Conservation (phyloP, 805 yeast genomes). For the Ogataea glucozyma region DNA sequence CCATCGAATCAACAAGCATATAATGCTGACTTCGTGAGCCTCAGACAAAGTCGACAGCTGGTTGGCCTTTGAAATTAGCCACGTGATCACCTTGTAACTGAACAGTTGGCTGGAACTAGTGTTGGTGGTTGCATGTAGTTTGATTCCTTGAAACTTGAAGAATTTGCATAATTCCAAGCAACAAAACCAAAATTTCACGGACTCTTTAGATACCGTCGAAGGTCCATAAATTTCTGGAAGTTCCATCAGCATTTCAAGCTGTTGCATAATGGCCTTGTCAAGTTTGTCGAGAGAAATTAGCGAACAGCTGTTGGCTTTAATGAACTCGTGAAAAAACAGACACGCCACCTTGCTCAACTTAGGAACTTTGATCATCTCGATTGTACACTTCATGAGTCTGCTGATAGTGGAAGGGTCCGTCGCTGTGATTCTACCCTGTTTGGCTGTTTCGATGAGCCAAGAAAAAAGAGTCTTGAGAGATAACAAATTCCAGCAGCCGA, state of each 20-base stretch:
- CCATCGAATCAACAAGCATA: conserved; percentile 47
- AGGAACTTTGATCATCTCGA: conserved; percentile 40
- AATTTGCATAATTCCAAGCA: conserved; percentile 39
- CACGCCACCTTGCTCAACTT: conserved; percentile 35
- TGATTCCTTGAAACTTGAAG: conserved; percentile 33
- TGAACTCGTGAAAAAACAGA: conserved; percentile 27
- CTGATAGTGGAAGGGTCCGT: conserved; percentile 14
- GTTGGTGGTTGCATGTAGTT: conserved; percentile 22
- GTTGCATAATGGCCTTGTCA: conserved; percentile 46
- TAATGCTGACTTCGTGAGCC: conserved; percentile 13
- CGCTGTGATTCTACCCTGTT: neutral
- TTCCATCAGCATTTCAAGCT: conserved; percentile 52
- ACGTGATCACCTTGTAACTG: conserved; percentile 41
- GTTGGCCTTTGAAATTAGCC: conserved; percentile 54
- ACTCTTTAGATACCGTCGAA: conserved; percentile 41
- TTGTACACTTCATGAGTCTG: conserved; percentile 37
- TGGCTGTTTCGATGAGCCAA: neutral
- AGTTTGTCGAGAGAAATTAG: conserved; percentile 12
- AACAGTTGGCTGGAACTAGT: conserved; percentile 17
- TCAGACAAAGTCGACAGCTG: conserved; percentile 19
- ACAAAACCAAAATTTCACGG: conserved; percentile 56
- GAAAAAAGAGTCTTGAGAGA: conserved; percentile 13
- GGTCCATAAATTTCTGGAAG: conserved; percentile 67
- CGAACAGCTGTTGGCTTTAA: conserved; percentile 6
- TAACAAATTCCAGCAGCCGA: conserved; percentile 19